phyloP scores from a whole-genome alignment of 768 basidiomycete species.

The Termitomyces sp. region DNA sequence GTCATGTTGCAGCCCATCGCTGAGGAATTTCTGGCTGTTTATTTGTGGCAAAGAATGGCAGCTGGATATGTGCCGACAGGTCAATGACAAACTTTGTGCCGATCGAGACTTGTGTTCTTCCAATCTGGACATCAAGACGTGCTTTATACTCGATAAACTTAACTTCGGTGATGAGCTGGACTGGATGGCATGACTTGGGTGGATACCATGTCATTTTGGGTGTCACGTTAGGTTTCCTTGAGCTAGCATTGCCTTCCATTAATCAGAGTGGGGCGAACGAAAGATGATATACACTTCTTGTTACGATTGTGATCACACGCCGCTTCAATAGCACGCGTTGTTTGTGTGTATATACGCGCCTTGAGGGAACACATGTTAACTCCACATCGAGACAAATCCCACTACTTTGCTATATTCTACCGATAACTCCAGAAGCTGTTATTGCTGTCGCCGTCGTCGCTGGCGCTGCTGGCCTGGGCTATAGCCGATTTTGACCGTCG shows the following conservation, averaged over 20 bases:
- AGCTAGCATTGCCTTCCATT: no score
- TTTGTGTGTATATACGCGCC: constrained; percentile 18
- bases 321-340: constrained; percentile 13
- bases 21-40: not conserved
- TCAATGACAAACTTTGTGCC: not conserved
- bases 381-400: constrained; percentile 17
- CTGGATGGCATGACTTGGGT: not conserved
- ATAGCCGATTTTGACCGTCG: constrained; percentile 21
- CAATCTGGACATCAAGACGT: not conserved
- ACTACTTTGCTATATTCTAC: no score
- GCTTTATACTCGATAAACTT: not conserved
- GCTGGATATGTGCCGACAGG: not conserved
- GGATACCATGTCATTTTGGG: not conserved
- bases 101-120: not conserved
- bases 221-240: no score
- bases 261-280: no score
- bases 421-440: constrained; percentile 31
- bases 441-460: constrained; percentile 32
- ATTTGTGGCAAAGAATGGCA: not conserved
- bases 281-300: no score
- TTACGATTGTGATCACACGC: no score
- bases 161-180: not conserved
- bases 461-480: constrained; percentile 35
- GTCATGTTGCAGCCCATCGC: not conserved
- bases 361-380: constrained; percentile 13